Percentiles rank a stretch among this genome's conserved stretches.
Evolutionary conservation across 768 basidiomycete species (phyloP).

Genomic region (Fomitopsis pulvina): DNA sequence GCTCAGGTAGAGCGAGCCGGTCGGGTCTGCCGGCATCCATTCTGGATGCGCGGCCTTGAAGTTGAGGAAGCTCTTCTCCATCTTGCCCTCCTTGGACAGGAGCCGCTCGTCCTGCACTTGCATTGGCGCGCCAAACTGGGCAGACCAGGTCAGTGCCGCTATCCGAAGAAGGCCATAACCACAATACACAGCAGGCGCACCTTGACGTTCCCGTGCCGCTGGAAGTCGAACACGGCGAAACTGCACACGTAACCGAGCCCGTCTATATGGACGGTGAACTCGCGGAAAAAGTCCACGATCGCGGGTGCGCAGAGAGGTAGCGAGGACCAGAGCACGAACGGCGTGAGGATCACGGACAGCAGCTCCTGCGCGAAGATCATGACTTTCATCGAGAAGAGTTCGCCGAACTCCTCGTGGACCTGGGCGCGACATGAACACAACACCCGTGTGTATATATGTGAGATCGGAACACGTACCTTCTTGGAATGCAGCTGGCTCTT

Average conservation of each 20-base stretch:
- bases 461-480: constrained; percentile 40
- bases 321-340: constrained; percentile 90
- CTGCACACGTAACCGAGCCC: constrained; percentile 96
- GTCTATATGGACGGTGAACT: constrained; percentile 95
- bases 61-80: constrained; percentile 97
- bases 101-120: constrained; percentile 62
- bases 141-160: not conserved
- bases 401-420: constrained; percentile 89
- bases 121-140: constrained; percentile 80
- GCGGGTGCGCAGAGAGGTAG: constrained; percentile 84
- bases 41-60: constrained; percentile 96
- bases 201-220: constrained; percentile 89
- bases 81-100: constrained; percentile 90
- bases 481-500: constrained; percentile 84
- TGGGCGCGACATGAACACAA: constrained; percentile 27
- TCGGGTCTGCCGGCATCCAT: constrained; percentile 89
- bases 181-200: constrained; percentile 30
- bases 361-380: constrained; percentile 84
- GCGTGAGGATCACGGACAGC: constrained; percentile 86
- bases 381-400: constrained; percentile 91
- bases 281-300: constrained; percentile 96
- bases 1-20: constrained; percentile 84
- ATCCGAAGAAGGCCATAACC: not conserved
- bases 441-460: not conserved
- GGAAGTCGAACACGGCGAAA: constrained; percentile 98